Conservation (phyloP, 2,329 filamentous ascomycete genomes). For the Alternaria metachromatica region DNA sequence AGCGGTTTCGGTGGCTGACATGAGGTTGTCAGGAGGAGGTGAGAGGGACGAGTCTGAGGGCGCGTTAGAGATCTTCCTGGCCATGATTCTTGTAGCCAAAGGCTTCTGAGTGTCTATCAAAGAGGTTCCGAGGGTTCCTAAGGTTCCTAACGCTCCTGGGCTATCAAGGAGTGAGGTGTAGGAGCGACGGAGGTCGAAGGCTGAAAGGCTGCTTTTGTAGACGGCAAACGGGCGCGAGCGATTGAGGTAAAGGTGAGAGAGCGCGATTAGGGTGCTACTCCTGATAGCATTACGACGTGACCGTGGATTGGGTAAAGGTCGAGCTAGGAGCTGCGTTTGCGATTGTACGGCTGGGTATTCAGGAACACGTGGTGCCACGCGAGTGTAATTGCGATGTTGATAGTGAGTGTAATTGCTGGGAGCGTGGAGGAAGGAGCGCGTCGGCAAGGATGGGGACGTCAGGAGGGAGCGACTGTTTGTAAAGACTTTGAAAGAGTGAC, state of each 20-base stretch:
- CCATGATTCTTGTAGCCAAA: constrained; percentile 19
- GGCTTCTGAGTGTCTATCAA: background rate
- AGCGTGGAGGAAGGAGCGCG: background rate
- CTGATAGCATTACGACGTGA: background rate
- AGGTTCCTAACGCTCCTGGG: too few relatives aligned
- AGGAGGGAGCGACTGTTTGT: background rate
- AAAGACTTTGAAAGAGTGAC: background rate
- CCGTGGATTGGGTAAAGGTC: background rate
- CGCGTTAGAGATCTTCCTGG: constrained; percentile 16
- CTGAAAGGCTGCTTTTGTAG: background rate
- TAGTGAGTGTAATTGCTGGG: background rate
- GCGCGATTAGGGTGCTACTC: background rate
- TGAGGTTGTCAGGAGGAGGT: constrained; percentile 22
- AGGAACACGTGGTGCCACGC: background rate
- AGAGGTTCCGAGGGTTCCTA: background rate
- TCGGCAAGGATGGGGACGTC: background rate
- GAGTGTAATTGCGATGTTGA: background rate
- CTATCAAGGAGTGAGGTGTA: constrained; percentile 3
- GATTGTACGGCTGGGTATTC: rapidly evolving
- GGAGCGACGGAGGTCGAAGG: background rate
- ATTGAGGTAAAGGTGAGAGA: constrained; percentile 13
- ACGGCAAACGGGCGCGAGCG: background rate
- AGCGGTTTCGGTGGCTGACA: constrained; percentile 2
- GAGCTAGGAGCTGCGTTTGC: too few relatives aligned
- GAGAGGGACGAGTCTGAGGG: constrained; percentile 35